These are phyloP conservation scores for Saprolegnia parasitica DNA, from an alignment of 352 stramenopile genomes.

Conservation along the genomic window DNA sequence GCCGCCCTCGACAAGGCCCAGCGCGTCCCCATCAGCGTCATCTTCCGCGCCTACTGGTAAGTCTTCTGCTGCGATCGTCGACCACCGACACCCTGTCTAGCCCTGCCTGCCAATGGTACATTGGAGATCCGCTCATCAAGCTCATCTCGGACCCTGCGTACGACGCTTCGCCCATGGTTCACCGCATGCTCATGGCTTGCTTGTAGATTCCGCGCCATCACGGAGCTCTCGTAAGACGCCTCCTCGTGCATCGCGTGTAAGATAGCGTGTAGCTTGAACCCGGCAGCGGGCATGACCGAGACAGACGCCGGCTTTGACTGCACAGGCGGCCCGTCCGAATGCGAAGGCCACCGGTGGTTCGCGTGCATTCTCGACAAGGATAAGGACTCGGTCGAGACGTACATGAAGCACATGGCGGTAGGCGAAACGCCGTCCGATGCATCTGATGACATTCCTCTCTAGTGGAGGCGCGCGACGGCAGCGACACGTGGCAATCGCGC, in stretches of 20 bases:
- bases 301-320: conserved; percentile 56
- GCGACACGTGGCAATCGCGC: conserved; percentile 62
- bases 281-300: conserved; percentile 63
- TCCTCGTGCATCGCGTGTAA: background rate
- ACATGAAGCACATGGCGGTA: conserved; percentile 67
- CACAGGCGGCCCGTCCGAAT: conserved; percentile 60
- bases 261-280: conserved; percentile 44
- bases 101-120: conserved; percentile 77
- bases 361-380: conserved; percentile 71
- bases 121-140: conserved; percentile 61
- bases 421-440: conserved; percentile 16
- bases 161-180: conserved; percentile 9
- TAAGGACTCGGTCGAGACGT: conserved; percentile 66
- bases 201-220: conserved; percentile 62
- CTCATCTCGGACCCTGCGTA: conserved; percentile 62
- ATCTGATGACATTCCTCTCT: conserved; percentile 37
- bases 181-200: background rate
- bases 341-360: conserved; percentile 66
- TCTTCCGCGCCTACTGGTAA: conserved; percentile 74
- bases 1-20: conserved; percentile 36
- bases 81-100: conserved; percentile 31
- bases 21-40: conserved; percentile 56
- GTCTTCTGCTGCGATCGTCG: background rate
- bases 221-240: conserved; percentile 50
- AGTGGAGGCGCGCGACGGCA: conserved; percentile 70